These are phyloP conservation scores for Debaryomycetaceae sp. DNA, from an alignment of 1,139 yeast genomes.

Conservation along the genomic window DNA sequence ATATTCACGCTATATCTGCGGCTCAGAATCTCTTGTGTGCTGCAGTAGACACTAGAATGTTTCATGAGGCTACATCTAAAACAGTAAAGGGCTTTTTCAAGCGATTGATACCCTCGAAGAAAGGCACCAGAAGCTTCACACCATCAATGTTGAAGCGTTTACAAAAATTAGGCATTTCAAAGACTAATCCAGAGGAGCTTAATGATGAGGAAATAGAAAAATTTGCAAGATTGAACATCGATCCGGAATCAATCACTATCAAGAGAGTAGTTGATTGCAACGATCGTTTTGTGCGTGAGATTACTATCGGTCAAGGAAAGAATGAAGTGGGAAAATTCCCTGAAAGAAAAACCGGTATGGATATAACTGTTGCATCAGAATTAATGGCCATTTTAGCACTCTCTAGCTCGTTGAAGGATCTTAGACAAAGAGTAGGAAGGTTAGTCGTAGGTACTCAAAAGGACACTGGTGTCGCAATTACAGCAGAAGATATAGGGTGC, in stretches of 20 bases:
- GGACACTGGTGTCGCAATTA: slow-evolving; percentile 58
- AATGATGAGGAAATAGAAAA: slow-evolving; percentile 58
- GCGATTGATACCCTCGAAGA: slow-evolving; percentile 67
- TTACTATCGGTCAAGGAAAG: slow-evolving; percentile 73
- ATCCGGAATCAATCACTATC: slow-evolving; percentile 70
- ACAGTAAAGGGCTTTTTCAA: slow-evolving; percentile 61
- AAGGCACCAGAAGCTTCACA: slow-evolving; percentile 63
- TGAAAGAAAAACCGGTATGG: slow-evolving; percentile 72
- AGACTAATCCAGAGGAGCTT: slow-evolving; percentile 66
- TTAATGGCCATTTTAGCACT: slow-evolving; percentile 79
- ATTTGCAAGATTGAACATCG: slow-evolving; percentile 67
- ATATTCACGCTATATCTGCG: slow-evolving; percentile 77
- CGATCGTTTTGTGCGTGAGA: slow-evolving; percentile 71
- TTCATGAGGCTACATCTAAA: slow-evolving; percentile 72
- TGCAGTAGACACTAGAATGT: slow-evolving; percentile 80
- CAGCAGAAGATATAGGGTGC: slow-evolving; percentile 76
- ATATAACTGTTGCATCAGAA: slow-evolving; percentile 80
- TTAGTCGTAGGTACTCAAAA: slow-evolving; percentile 68
- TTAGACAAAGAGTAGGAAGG: slow-evolving; percentile 66
- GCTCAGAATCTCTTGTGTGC: slow-evolving; percentile 80
- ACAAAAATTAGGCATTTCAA: slow-evolving; percentile 57
- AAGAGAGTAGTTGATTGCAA: slow-evolving; percentile 81
- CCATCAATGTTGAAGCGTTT: slow-evolving; percentile 65
- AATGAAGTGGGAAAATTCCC: slow-evolving; percentile 65
- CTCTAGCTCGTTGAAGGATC: slow-evolving; percentile 60